These are phyloP conservation scores for Calonectria hongkongensis DNA, from an alignment of 2,329 filamentous ascomycete genomes.

Conservation along the genomic window DNA sequence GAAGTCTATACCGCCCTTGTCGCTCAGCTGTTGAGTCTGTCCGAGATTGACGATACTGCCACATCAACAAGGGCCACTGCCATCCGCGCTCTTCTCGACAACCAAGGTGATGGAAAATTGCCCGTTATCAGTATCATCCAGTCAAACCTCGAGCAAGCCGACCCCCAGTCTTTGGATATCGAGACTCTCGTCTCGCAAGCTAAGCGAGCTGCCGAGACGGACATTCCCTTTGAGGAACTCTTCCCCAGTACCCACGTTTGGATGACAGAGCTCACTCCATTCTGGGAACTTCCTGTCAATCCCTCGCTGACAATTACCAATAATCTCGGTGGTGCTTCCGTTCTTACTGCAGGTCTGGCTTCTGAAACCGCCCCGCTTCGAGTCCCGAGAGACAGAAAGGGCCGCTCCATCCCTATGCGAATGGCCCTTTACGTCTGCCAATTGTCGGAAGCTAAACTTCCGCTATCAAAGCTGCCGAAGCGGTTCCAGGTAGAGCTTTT, in stretches of 20 bases:
- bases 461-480: constrained; percentile 62
- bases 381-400: constrained; percentile 77
- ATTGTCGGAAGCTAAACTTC: constrained; percentile 69
- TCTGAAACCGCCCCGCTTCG: constrained; percentile 52
- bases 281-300: constrained; percentile 73
- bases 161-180: constrained; percentile 70
- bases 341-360: constrained; percentile 70
- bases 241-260: constrained; percentile 80
- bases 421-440: constrained; percentile 82
- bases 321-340: constrained; percentile 81
- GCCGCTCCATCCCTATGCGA: constrained; percentile 83
- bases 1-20: constrained; percentile 70
- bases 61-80: constrained; percentile 64
- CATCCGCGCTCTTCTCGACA: constrained; percentile 68
- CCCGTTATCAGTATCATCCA: constrained; percentile 72
- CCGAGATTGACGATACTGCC: constrained; percentile 66
- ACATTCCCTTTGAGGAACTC: constrained; percentile 65
- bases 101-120: constrained; percentile 62
- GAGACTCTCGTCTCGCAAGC: constrained; percentile 72
- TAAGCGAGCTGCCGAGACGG: constrained; percentile 56
- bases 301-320: constrained; percentile 84
- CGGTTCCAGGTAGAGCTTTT: constrained; percentile 70
- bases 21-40: constrained; percentile 71
- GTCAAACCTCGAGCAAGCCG: constrained; percentile 71
- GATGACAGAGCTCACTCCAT: constrained; percentile 75